phyloP scores from a whole-genome alignment of 2,329 filamentous ascomycete species.

The Pseudogymnoascus sp. region DNA sequence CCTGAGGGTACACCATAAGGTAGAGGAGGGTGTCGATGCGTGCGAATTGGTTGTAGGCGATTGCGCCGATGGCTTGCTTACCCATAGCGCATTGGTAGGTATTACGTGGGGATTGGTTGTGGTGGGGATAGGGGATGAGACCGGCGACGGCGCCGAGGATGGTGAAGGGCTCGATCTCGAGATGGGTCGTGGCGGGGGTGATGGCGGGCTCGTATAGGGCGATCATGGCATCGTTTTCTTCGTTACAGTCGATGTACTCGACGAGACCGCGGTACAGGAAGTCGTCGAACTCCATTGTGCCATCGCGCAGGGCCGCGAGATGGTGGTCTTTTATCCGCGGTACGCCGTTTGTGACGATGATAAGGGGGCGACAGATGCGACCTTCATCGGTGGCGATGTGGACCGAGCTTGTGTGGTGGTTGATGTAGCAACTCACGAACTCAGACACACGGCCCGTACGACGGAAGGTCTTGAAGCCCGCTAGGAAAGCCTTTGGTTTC shows the following conservation, averaged over 20 bases:
- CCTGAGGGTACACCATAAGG: constrained; percentile 93
- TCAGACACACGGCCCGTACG: constrained; percentile 88
- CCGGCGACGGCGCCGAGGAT: constrained; percentile 92
- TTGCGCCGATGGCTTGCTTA: constrained; percentile 98
- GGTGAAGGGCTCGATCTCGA: constrained; percentile 97
- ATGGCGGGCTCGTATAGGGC: constrained; percentile 84
- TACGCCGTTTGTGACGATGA: constrained; percentile 83
- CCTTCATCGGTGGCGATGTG: constrained; percentile 97
- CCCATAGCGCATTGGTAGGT: constrained; percentile 99
- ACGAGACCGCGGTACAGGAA: constrained; percentile 85
- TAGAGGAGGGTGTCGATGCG: constrained; percentile 94
- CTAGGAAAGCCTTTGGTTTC: constrained; percentile 78
- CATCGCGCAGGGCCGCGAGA: constrained; percentile 72
- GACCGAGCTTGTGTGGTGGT: constrained; percentile 82
- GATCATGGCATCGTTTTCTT: constrained; percentile 94
- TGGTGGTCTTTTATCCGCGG: constrained; percentile 74
- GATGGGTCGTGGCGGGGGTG: constrained; percentile 74
- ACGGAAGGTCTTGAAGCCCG: constrained; percentile 76
- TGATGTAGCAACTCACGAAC: constrained; percentile 94
- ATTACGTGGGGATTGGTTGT: constrained; percentile 97
- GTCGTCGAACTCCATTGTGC: constrained; percentile 85
- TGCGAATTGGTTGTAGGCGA: constrained; percentile 96
- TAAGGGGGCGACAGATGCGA: constrained; percentile 89
- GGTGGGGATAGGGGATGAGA: constrained; percentile 93
- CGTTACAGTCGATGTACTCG: constrained; percentile 96